Evolutionary conservation across 2,329 filamentous ascomycete species (phyloP), one percentile per base, ranked within the genome.

Genomic region (Aspergillus texensis): DNA sequence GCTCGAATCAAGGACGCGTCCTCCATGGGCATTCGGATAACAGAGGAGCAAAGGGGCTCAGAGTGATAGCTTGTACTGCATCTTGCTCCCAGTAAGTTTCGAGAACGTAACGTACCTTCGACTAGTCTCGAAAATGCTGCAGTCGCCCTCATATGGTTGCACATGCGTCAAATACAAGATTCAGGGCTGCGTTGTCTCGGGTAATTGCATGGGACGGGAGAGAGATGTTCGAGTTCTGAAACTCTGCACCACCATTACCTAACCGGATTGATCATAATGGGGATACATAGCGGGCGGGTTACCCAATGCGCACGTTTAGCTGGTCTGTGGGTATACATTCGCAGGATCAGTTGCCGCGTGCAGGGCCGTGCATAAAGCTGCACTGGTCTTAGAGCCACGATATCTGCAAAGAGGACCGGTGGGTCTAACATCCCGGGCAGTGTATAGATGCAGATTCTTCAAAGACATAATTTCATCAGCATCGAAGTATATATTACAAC

Each of bases 121-220:
- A 28, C 43, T 19, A 53, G 53, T 53, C 57, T 50, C 53, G 26
- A 53, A 32, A 32, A 53, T 34, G 14, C 53, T 28, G 57, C 21
- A 6, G 36, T 52, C 19, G 57, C 53, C n/a, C 8, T 32, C 43
- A 48, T 36, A 26, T 16, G 26, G 53, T 52, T 55, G 39, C 53
- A 54, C 28, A 56, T 58, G 45, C 34, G 43, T 53, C 43, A 58
- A 57, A 30, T 36, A n/a, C 19, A n/a, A 34, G 48, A 24, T 50
- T 28, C 43, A 41, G 36, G 21, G 45, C 34, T 55, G 56, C 48
- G 53, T 52, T 63, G 58, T 63, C 62, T 63, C 62, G 62, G 62
- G 62, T 61, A 63, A 57, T 57, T 63, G 58, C 62, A 63, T 55
- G 54, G 16, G 32, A 28, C 26, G 53, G 36, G n/a, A 60, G 46